Percentiles rank a stretch among this genome's conserved stretches.
Conservation (phyloP, 495 filamentous ascomycete genomes). For the Oidiodendron maius region DNA sequence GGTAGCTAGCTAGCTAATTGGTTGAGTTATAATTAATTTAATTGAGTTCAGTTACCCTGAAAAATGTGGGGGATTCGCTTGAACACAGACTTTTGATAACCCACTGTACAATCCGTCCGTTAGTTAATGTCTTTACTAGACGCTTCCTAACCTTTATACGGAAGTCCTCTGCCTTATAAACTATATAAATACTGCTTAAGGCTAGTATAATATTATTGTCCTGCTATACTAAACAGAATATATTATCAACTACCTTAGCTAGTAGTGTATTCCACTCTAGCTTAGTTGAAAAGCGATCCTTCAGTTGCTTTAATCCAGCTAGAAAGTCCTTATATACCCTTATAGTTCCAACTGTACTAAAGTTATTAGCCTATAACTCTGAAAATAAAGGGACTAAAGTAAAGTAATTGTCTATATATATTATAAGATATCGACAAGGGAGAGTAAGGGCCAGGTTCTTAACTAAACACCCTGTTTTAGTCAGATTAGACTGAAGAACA, state of each 20-base stretch:
- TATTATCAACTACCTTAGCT: not conserved
- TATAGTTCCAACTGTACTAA: not conserved
- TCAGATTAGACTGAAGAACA: not conserved
- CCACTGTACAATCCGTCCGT: not conserved
- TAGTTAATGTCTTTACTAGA: not conserved
- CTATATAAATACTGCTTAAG: not conserved
- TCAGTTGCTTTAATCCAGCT: not conserved
- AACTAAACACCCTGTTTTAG: too few species aligned
- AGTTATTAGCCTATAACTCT: not conserved
- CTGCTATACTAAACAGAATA: not conserved
- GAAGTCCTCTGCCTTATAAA: not conserved
- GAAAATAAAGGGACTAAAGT: not conserved
- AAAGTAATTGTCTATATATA: too few species aligned
- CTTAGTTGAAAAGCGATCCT: not conserved
- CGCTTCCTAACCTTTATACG: not conserved
- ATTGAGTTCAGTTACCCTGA: too few species aligned
- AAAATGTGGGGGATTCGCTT: too few species aligned
- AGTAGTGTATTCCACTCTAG: not conserved
- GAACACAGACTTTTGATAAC: too few species aligned
- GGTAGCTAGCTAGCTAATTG: too few species aligned
- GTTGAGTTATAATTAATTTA: too few species aligned
- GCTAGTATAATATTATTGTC: constrained; percentile 4
- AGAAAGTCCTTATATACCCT: not conserved
- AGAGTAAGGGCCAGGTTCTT: too few species aligned
- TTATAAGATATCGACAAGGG: not conserved